Base-by-base conservation (phyloP, 1,284 basidiomycete species). In the Cryptococcus sp. region DNA sequence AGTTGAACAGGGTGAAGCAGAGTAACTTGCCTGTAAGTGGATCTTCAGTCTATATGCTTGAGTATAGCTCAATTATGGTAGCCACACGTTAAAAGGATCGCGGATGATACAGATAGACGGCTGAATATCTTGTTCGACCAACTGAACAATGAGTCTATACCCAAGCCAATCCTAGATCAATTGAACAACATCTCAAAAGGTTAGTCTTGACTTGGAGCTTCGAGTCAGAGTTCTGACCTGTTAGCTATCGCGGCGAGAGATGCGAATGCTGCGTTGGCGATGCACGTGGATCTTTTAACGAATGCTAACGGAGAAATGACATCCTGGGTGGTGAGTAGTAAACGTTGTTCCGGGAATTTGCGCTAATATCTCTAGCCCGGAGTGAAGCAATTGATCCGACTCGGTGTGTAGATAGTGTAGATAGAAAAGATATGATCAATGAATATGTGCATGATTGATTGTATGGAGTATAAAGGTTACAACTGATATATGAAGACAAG, bases 71-170 rank as follows among this genome's bases (percentile, higher is more conserved):
- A 38, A 14, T 49, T 8, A 30, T 44, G 52, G 13, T 72, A 89
- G 85, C 83, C 88, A 6, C 83, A 86, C 63, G 87, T 94, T 79
- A 89, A 87, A 75, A 86, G 89, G 37, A 82, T 94, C 65, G 84
- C 86, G 0, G 90, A 93, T 58, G 94, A 97, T 69, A 83, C 92
- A 2, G 92, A 96, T 71, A 83, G 90, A 32, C 82, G 94, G 33
- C 80, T 96, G 68, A 93, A 88, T 72, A 83, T 86, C 4, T 77
- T 97, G 52, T 95, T 95, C 66, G 94, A 97, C 72, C 86, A 86
- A 34, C 78, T 97, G 64, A 97, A 97, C 77, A 94, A 91, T 70
- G 91, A 90, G 64, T 88, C 89, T 5, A 74, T 97, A 23, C 86
- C 88, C n/a, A 79, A 80, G 58, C 76, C 81, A 31, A 84, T 88